Conservation (phyloP, 2,329 filamentous ascomycete genomes). For the Cytospora paraplurivora region DNA sequence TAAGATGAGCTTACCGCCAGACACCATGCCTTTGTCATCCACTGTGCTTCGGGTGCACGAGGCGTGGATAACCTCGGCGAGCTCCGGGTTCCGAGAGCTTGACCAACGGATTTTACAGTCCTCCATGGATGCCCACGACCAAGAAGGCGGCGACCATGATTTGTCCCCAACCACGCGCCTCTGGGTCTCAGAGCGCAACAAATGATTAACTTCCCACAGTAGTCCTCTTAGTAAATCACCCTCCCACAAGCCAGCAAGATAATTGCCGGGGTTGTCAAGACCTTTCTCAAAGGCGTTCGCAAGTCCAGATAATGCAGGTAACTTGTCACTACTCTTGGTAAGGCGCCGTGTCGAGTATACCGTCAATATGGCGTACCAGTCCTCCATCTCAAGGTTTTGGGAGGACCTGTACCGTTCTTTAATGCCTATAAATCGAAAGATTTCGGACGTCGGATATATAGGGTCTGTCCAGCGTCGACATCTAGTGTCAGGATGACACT, state of each 20-base stretch:
- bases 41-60: background rate
- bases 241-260: background rate
- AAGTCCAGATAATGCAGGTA: background rate
- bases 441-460: too few species aligned
- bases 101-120: background rate
- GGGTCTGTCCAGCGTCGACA: background rate
- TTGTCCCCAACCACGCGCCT: background rate
- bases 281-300: background rate
- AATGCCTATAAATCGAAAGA: too few species aligned
- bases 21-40: background rate
- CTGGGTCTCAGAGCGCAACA: background rate
- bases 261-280: background rate
- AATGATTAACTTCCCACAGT: background rate
- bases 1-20: background rate
- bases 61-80: background rate
- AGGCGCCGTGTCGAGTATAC: background rate
- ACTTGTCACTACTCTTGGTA: background rate
- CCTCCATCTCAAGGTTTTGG: background rate
- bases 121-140: background rate
- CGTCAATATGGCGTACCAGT: background rate
- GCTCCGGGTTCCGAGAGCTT: background rate
- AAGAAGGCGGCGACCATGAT: background rate
- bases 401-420: background rate
- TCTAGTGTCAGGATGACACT: background rate
- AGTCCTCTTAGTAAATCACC: background rate